phyloP scores from a whole-genome alignment of 2,329 filamentous ascomycete species.

The Seiridium cupressi region DNA sequence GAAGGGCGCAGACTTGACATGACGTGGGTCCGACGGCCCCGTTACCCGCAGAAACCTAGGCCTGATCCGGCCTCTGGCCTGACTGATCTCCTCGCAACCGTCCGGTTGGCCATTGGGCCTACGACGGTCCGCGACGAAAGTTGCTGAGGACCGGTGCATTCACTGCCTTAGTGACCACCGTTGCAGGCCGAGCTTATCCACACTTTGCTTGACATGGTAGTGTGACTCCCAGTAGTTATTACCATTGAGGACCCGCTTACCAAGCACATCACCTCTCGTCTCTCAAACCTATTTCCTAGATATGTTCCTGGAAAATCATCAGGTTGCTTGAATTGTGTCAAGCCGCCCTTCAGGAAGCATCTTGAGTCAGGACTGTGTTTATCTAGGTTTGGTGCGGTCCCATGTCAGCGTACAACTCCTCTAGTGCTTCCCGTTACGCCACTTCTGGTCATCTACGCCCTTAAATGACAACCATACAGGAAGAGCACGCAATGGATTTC shows the following conservation, averaged over 20 bases:
- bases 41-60: not conserved
- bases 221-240: conserved; percentile 3
- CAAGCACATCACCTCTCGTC: not conserved
- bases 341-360: not conserved
- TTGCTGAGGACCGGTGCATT: not conserved
- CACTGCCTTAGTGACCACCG: not conserved
- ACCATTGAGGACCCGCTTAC: conserved; percentile 2
- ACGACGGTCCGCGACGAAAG: conserved; percentile 1
- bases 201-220: not conserved
- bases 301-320: not conserved
- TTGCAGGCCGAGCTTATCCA: not conserved
- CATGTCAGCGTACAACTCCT: not conserved
- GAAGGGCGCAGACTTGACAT: conserved; percentile 38
- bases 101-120: not conserved
- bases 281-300: not conserved
- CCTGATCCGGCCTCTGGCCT: conserved; percentile 1
- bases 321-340: too few relatives aligned
- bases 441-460: conserved; percentile 8
- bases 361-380: not conserved
- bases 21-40: conserved; percentile 5
- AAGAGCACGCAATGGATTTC: conserved; percentile 57
- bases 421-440: not conserved
- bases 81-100: not conserved
- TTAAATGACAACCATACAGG: conserved; percentile 43
- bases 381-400: not conserved